Percentiles rank a stretch among this genome's conserved stretches.
Evolutionary conservation across 306 rosid genomes (phyloP).

Genomic region (Gastrolobium bilobum): DNA sequence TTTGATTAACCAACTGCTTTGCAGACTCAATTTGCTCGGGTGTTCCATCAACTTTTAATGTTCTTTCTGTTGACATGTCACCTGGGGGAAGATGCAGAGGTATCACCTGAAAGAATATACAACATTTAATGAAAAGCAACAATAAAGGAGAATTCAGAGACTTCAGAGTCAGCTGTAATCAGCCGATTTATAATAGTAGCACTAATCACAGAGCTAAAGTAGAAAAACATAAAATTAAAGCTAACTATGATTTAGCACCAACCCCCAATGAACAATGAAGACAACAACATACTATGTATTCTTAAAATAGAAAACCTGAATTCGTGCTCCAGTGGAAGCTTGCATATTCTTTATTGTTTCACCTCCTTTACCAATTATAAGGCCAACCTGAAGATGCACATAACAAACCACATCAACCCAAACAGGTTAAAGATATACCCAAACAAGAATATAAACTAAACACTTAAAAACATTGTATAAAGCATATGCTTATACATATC

Average conservation of each 20-base stretch:
- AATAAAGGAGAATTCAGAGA: not conserved
- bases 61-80: conserved; percentile 83
- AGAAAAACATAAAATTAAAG: not conserved
- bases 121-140: not conserved
- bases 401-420: conserved; percentile 5
- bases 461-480: not conserved
- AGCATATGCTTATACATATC: not conserved
- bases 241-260: not conserved
- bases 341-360: conserved; percentile 96
- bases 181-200: not conserved
- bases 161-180: not conserved
- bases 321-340: conserved; percentile 86
- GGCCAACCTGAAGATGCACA: conserved; percentile 78
- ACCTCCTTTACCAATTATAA: conserved; percentile 97
- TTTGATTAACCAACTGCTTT: conserved; percentile 83
- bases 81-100: conserved; percentile 98
- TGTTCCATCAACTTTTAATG: conserved; percentile 87
- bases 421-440: not conserved
- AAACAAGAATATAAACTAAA: not conserved
- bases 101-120: conserved; percentile 67
- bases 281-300: not conserved
- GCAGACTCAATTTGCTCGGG: conserved; percentile 87
- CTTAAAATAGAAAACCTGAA: conserved; percentile 71
- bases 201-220: not conserved
- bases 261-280: not conserved